Conservation (phyloP, 2,329 filamentous ascomycete species). For the Pseudophaeomoniella oleicola region DNA sequence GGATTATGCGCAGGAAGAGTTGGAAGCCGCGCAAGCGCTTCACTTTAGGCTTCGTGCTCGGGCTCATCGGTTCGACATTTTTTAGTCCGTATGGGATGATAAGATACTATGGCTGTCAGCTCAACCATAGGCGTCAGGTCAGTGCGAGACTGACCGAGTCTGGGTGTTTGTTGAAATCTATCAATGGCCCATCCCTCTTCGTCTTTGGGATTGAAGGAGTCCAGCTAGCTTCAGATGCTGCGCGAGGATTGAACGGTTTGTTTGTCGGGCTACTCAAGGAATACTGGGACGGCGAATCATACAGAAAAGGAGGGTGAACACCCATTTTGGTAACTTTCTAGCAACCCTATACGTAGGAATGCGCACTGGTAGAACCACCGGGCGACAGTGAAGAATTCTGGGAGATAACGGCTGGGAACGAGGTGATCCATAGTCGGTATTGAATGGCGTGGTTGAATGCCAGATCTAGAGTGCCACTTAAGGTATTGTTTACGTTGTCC, state of each 20-base stretch:
- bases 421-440: too few relatives aligned
- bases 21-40: constrained; percentile 55
- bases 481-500: too few relatives aligned
- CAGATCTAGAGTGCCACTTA: too few relatives aligned
- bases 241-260: constrained; percentile 69
- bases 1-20: constrained; percentile 50
- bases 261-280: constrained; percentile 36
- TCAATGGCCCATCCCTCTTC: constrained; percentile 58
- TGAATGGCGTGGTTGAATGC: too few relatives aligned
- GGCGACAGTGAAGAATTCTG: background rate
- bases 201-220: constrained; percentile 42
- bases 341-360: too few relatives aligned
- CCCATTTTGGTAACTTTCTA: too few relatives aligned
- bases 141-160: constrained; percentile 45
- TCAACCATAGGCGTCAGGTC: background rate
- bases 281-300: constrained; percentile 42
- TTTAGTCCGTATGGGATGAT: constrained; percentile 48
- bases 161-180: constrained; percentile 75
- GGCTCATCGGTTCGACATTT: constrained; percentile 51
- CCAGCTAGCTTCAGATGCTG: constrained; percentile 67
- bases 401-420: background rate
- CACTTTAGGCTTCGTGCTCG: constrained; percentile 55
- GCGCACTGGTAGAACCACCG: too few relatives aligned
- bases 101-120: constrained; percentile 18
- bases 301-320: constrained; percentile 56